phyloP scores from a whole-genome alignment of 2,329 filamentous ascomycete species.

The Neocucurbitaria cava region DNA sequence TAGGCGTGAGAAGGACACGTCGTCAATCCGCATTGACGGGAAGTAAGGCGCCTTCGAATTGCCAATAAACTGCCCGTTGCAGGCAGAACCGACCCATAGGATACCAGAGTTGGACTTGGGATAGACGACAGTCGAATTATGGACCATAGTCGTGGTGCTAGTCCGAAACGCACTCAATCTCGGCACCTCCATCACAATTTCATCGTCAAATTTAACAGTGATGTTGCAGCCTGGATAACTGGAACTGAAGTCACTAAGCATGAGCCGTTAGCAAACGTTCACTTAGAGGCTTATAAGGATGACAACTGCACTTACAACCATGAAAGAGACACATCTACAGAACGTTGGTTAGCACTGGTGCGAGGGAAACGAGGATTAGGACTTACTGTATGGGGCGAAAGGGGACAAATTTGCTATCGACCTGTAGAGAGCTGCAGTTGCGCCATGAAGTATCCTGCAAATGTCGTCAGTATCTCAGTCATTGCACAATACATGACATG shows the following conservation, averaged over 20 bases:
- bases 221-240: background rate
- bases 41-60: background rate
- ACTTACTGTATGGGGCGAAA: background rate
- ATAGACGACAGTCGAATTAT: background rate
- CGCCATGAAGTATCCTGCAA: background rate
- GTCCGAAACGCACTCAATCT: too few relatives aligned
- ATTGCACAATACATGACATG: background rate
- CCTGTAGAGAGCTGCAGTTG: background rate
- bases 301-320: background rate
- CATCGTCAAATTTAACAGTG: background rate
- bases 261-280: background rate
- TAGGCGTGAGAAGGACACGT: background rate
- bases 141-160: background rate
- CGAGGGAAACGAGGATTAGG: background rate
- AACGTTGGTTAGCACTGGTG: background rate
- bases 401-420: background rate
- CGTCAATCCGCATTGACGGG: background rate
- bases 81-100: background rate
- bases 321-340: background rate
- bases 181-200: background rate
- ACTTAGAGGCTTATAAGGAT: background rate
- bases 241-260: background rate
- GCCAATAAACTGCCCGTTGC: background rate
- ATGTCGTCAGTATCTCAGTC: background rate
- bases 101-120: background rate